Percentiles rank a stretch among this genome's conserved stretches.
Conservation (phyloP, 768 basidiomycete species). For the Kwoniella newhampshirensis region DNA sequence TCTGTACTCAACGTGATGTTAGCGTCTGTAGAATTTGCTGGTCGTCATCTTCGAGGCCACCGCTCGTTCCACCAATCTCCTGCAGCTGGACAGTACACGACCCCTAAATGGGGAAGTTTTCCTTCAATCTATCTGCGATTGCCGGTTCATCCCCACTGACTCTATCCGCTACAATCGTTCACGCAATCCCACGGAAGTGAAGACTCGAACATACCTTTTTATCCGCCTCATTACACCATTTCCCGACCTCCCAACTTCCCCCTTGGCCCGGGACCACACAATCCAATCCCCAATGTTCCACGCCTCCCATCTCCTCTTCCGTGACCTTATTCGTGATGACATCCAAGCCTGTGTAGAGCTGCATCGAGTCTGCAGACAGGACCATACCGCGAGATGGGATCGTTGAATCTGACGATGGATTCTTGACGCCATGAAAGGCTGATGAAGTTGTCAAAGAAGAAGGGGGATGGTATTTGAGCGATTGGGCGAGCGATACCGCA, state of each 20-base stretch:
- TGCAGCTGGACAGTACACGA: too few species aligned
- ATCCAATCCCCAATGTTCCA: constrained; percentile 86
- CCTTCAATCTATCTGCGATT: too few species aligned
- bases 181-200: too few species aligned
- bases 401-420: too few species aligned
- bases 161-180: too few species aligned
- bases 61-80: too few species aligned
- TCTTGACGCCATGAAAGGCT: constrained; percentile 54
- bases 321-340: constrained; percentile 93
- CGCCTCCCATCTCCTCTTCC: constrained; percentile 67
- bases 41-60: too few species aligned
- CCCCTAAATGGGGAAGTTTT: too few species aligned
- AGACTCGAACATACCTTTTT: constrained; percentile 62
- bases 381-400: constrained; percentile 52
- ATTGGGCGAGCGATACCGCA: constrained; percentile 79
- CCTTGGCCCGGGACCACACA: constrained; percentile 80
- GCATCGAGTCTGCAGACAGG: constrained; percentile 97
- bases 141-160: too few species aligned
- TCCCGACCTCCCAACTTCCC: constrained; percentile 52
- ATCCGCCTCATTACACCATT: constrained; percentile 80
- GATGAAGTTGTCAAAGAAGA: constrained; percentile 58
- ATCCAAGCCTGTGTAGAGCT: constrained; percentile 87
- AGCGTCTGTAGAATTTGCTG: background rate
- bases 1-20: constrained; percentile 26
- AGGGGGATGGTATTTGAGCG: too few species aligned